Percentiles rank a stretch among this genome's conserved stretches.
Conservation (phyloP, 768 basidiomycete genomes). For the Boletus bicolor region DNA sequence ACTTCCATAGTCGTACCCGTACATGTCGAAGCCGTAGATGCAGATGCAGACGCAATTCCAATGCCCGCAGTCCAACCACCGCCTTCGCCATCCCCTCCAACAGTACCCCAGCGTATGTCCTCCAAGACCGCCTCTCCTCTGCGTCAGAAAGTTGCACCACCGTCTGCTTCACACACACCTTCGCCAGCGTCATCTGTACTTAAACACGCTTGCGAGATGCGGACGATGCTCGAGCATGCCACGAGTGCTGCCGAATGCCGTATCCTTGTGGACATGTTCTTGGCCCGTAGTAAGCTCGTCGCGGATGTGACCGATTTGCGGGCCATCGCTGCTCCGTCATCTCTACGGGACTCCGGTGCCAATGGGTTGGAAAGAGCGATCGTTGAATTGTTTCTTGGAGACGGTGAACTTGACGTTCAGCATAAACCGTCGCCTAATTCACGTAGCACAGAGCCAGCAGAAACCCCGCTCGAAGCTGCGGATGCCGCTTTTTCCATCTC, state of each 20-base stretch:
- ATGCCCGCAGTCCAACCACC: not conserved
- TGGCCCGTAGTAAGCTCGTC: constrained; percentile 55
- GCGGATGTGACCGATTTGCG: constrained; percentile 29
- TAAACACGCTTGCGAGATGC: constrained; percentile 61
- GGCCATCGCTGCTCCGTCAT: constrained; percentile 33
- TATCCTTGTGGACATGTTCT: constrained; percentile 78
- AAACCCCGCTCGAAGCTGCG: not conserved
- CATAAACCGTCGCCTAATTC: not conserved
- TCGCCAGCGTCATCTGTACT: constrained; percentile 31
- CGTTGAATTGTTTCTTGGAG: constrained; percentile 45
- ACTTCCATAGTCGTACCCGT: constrained; percentile 1
- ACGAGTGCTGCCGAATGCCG: constrained; percentile 81
- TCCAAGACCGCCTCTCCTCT: constrained; percentile 10
- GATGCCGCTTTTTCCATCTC: not conserved
- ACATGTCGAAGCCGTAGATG: not conserved
- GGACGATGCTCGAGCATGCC: constrained; percentile 61
- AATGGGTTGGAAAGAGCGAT: constrained; percentile 44
- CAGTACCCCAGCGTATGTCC: constrained; percentile 11
- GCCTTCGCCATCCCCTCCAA: constrained; percentile 3
- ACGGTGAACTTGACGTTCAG: constrained; percentile 5
- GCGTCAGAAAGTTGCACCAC: constrained; percentile 7
- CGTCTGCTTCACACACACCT: constrained; percentile 16
- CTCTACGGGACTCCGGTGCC: constrained; percentile 32
- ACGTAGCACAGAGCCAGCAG: not conserved
- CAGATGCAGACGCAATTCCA: not conserved